Evolutionary conservation across 495 filamentous ascomycete genomes (phyloP).

Genomic region (Collariella sp.): DNA sequence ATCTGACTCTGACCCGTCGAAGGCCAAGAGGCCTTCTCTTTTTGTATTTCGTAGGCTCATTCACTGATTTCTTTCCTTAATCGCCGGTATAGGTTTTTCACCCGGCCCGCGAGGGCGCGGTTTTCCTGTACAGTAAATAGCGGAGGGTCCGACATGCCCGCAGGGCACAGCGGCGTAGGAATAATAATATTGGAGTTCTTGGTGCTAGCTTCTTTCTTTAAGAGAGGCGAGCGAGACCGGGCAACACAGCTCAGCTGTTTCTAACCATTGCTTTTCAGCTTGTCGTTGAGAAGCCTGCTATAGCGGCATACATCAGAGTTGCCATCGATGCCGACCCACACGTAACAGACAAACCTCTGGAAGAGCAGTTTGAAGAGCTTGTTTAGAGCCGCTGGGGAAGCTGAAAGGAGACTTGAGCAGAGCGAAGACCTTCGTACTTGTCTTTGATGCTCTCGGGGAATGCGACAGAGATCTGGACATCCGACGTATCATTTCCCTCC

Average conservation of each 20-base stretch:
- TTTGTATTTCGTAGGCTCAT: no score
- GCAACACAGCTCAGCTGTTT: conserved; percentile 34
- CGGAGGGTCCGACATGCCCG: no score
- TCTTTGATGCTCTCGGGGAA: conserved; percentile 31
- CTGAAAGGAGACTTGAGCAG: neutral
- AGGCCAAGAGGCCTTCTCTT: no score
- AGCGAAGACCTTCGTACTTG: conserved; percentile 16
- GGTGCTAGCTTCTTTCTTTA: conserved; percentile 47
- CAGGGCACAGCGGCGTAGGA: no score
- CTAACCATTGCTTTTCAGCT: conserved; percentile 40
- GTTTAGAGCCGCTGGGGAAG: conserved; percentile 38
- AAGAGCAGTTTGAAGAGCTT: conserved; percentile 43
- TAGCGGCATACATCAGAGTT: conserved; percentile 24
- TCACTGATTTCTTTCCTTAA: no score
- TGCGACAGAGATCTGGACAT: neutral
- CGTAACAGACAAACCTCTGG: conserved; percentile 31
- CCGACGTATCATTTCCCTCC: neutral
- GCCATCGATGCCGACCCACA: conserved; percentile 33
- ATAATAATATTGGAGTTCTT: no score
- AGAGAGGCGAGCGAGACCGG: conserved; percentile 35
- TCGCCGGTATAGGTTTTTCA: no score
- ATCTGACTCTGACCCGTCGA: no score
- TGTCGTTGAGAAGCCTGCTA: conserved; percentile 15
- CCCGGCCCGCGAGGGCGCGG: no score
- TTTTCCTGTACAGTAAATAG: no score